Percentiles rank a stretch among this genome's conserved stretches.
These are phyloP conservation scores for Novakomyces olei DNA, from an alignment of 805 yeast genomes.

Conservation along the genomic window DNA sequence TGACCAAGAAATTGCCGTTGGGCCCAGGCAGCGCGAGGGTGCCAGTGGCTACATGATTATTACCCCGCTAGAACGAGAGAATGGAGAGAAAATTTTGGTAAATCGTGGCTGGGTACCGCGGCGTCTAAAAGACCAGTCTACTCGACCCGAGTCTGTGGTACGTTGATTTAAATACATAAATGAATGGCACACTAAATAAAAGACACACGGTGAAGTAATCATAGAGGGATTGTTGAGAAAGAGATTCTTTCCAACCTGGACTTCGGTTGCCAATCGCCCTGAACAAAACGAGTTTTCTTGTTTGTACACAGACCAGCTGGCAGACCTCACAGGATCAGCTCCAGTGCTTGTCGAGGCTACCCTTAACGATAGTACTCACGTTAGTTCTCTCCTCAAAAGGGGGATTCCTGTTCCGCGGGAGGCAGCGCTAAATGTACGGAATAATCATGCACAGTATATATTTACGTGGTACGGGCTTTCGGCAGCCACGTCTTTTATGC, in stretches of 20 bases:
- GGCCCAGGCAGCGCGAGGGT: slow-evolving; percentile 62
- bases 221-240: slow-evolving; percentile 50
- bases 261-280: slow-evolving; percentile 48
- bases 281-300: slow-evolving; percentile 52
- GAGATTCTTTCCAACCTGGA: slow-evolving; percentile 23
- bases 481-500: too few relatives aligned
- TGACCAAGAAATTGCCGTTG: slow-evolving; percentile 71
- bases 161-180: too few relatives aligned
- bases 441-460: slow-evolving; percentile 78
- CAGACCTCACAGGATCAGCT: slow-evolving; percentile 36
- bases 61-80: slow-evolving; percentile 62
- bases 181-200: background rate
- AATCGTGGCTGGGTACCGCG: slow-evolving; percentile 86
- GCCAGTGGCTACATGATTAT: slow-evolving; percentile 55
- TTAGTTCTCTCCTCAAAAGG: slow-evolving; percentile 32
- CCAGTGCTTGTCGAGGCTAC: slow-evolving; percentile 45
- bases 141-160: slow-evolving; percentile 36
- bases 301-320: slow-evolving; percentile 67
- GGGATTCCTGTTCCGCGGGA: slow-evolving; percentile 81
- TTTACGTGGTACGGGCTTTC: slow-evolving; percentile 82
- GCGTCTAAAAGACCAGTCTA: slow-evolving; percentile 36
- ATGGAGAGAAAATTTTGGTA: slow-evolving; percentile 55
- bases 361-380: slow-evolving; percentile 6
- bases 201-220: slow-evolving; percentile 40
- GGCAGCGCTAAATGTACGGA: slow-evolving; percentile 62